A percentile compares a stretch with the other conserved stretches of the same genome.
Conservation (phyloP, 2,329 filamentous ascomycete species). For the Phyllosticta citrichinensis region DNA sequence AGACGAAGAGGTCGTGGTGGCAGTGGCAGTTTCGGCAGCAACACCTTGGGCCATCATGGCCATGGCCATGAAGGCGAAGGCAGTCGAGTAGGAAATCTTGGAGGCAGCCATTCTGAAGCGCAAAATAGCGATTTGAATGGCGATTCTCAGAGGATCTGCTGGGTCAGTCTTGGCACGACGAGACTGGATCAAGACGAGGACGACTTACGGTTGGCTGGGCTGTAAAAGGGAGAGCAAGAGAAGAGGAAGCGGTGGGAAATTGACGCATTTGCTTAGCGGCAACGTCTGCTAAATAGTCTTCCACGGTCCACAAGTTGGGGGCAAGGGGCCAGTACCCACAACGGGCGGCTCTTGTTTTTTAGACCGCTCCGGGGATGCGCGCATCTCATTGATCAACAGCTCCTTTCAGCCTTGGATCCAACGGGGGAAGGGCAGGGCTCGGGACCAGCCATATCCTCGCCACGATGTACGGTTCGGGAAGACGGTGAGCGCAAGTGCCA, state of each 20-base stretch:
- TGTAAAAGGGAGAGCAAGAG: not conserved
- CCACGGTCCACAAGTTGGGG: not conserved
- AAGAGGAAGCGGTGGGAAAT: not conserved
- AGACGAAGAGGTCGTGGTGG: not conserved
- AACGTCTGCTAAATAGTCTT: not conserved
- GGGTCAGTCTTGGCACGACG: not conserved
- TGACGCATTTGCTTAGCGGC: not conserved
- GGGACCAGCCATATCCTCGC: not conserved
- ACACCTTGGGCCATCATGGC: not conserved
- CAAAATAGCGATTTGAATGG: not conserved
- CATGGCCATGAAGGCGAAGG: not conserved
- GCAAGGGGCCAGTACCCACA: not conserved
- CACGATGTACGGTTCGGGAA: not conserved
- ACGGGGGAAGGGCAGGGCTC: not conserved
- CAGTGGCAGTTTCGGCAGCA: not conserved
- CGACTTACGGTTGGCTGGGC: not conserved
- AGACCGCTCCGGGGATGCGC: not conserved
- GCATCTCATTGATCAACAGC: not conserved
- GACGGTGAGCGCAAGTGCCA: not conserved
- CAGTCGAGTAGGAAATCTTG: not conserved
- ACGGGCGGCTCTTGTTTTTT: not conserved
- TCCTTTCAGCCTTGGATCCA: not conserved
- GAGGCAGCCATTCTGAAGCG: not conserved
- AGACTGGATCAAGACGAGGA: not conserved
- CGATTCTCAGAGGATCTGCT: not conserved